Evolutionary conservation across 2,329 filamentous ascomycete species (phyloP), one percentile per base, ranked within the genome.

Genomic region (Xylaria hypoxylon): DNA sequence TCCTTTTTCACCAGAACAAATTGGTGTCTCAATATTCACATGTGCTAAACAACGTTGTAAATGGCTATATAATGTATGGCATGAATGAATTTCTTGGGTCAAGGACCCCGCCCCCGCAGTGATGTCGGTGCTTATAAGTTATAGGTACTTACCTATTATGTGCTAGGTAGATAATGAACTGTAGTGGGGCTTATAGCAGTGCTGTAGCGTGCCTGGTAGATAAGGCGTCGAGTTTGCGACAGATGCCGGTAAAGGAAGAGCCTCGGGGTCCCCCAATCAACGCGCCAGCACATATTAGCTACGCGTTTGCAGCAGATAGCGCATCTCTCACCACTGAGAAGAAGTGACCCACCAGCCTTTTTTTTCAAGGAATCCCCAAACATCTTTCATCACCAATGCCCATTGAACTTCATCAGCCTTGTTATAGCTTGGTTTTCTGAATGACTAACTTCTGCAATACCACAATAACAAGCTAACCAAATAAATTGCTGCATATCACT

Each of bases 91-190:
- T 60, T 48, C n/a, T 35, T 24, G 15, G 24, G 33, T 38, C 38
- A 22, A 62, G 33, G 58, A 68, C 67, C 67, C 67, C 67, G 64
- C 67, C 67, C 67, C 67, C 67, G 67, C 67, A 67, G 59, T 64
- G 67, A 68, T 64, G 59, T 68, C 26, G 13, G 17, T 24, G 28
- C 24, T 31, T 61, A 26, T 38, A n/a, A n/a, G n/a, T n/a, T n/a
- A n/a, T n/a, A n/a, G n/a, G n/a, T 2, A 55, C 15, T 6, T 60
- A 17, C 13, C 13, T 35, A 45, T 6, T 28, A 19, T 13, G 26
- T 31, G 28, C 31, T 50, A 10, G 42, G 35, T 38, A 47, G 28
- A 5, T 24, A 26, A 3, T 24, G 13, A 33, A 26, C 24, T 3
- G 6, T 26, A 62, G 51, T 17, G 59, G 51, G 59, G 40, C 31